Percentiles rank a stretch among this genome's conserved stretches.
phyloP scores from a whole-genome alignment of 1,284 basidiomycete species.

The Ceratobasidium sp. region DNA sequence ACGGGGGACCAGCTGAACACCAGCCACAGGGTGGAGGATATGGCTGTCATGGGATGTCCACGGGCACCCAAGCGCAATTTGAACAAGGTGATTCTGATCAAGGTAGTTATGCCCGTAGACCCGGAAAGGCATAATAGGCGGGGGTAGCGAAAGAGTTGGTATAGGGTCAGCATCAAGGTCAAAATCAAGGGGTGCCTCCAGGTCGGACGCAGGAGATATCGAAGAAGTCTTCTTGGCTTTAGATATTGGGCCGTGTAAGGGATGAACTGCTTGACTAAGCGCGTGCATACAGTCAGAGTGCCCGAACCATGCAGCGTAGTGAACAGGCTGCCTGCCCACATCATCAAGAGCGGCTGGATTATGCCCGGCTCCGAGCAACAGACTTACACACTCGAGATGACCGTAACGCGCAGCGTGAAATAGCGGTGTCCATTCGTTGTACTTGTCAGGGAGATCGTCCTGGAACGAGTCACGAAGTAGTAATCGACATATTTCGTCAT shows the following conservation, averaged over 20 bases:
- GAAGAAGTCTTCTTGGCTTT: conserved; percentile 26
- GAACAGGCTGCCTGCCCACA: conserved; percentile 81
- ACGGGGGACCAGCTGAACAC: conserved; percentile 37
- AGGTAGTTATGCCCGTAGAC: conserved; percentile 91
- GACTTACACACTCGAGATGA: conserved; percentile 73
- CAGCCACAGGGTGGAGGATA: conserved; percentile 48
- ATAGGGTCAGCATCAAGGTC: conserved; percentile 87
- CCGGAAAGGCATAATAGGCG: conserved; percentile 95
- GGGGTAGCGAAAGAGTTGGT: conserved; percentile 90
- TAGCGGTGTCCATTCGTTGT: conserved; percentile 97
- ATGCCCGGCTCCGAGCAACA: conserved; percentile 80
- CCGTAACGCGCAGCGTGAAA: conserved; percentile 95
- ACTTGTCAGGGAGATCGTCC: conserved; percentile 86
- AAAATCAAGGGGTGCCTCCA: conserved; percentile 51
- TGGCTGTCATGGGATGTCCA: conserved; percentile 47
- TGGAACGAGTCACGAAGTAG: conserved; percentile 79
- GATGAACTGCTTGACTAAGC: conserved; percentile 62
- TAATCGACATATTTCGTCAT: conserved; percentile 78
- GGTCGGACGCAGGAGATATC: conserved; percentile 48
- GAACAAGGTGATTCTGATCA: conserved; percentile 85
- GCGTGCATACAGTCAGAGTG: conserved; percentile 78
- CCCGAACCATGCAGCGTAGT: conserved; percentile 98
- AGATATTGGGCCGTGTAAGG: conserved; percentile 1
- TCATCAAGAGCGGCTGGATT: conserved; percentile 82
- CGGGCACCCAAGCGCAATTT: conserved; percentile 82